phyloP scores from a whole-genome alignment of 805 yeast genomes.

The Scheffersomyces ergatensis region DNA sequence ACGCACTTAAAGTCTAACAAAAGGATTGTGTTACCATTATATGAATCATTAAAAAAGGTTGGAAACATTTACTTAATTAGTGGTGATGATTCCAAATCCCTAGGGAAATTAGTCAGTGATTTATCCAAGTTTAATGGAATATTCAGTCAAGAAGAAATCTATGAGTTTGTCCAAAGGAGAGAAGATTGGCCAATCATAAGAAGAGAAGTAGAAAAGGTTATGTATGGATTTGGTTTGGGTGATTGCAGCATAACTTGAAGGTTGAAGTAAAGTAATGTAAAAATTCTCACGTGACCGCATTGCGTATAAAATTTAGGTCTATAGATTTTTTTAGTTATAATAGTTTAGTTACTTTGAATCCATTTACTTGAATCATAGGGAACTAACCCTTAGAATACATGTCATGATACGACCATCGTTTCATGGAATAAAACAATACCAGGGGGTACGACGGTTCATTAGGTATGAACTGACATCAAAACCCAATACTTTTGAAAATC shows the following conservation, averaged over 20 bases:
- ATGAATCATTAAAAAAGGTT: conserved; percentile 78
- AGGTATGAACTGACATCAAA: neutral
- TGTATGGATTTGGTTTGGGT: conserved; percentile 83
- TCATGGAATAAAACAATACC: neutral
- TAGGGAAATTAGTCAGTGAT: conserved; percentile 82
- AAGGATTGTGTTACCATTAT: conserved; percentile 70
- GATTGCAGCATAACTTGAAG: conserved; percentile 57
- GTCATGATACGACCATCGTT: neutral
- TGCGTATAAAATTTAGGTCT: neutral
- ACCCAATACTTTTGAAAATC: conserved; percentile 7
- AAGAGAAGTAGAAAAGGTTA: conserved; percentile 84
- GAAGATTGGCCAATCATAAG: conserved; percentile 81
- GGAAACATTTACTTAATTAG: conserved; percentile 77
- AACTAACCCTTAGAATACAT: too few species aligned
- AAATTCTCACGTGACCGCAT: neutral
- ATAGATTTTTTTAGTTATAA: neutral
- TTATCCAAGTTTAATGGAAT: conserved; percentile 84
- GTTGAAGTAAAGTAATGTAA: neutral
- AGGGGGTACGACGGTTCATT: too few species aligned
- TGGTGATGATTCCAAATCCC: conserved; percentile 71
- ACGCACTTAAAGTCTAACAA: conserved; percentile 51
- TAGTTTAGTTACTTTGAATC: too few species aligned
- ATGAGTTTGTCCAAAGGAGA: conserved; percentile 84
- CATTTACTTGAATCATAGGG: too few species aligned
- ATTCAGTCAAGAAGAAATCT: conserved; percentile 89